Evolutionary conservation across 2,329 filamentous ascomycete genomes (phyloP).

Genomic region (Pleochaeta shiraiana): DNA sequence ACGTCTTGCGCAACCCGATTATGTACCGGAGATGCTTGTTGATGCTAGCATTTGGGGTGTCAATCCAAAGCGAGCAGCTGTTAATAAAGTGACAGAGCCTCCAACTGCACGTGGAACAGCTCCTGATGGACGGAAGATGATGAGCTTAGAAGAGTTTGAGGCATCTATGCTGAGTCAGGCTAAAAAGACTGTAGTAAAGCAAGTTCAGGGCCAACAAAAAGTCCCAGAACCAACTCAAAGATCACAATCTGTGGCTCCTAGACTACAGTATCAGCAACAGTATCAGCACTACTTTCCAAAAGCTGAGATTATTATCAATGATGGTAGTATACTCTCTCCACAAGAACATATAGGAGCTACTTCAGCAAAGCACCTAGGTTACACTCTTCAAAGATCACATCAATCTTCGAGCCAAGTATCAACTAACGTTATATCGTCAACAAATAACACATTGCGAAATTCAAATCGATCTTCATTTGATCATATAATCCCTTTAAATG

Average conservation of each 20-base stretch:
- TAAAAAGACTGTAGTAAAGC: conserved; percentile 25
- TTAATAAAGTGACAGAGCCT: conserved; percentile 14
- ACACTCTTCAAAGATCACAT: conserved; percentile 16
- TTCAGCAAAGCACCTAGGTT: conserved; percentile 11
- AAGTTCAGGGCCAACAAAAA: conserved; percentile 15
- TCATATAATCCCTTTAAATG: conserved; percentile 19
- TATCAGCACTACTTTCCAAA: conserved; percentile 8
- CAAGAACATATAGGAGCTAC: conserved; percentile 9
- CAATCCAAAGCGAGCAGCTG: conserved; percentile 33
- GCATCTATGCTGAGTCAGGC: conserved; percentile 64
- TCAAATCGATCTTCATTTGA: conserved; percentile 41
- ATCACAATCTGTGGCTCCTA: conserved; percentile 7
- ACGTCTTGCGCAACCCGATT: conserved; percentile 66
- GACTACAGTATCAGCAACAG: conserved; percentile 12
- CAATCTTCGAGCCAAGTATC: conserved; percentile 14
- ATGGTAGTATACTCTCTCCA: conserved; percentile 6
- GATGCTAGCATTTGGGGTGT: conserved; percentile 88
- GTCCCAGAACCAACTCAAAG: conserved; percentile 7
- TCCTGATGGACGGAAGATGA: conserved; percentile 44
- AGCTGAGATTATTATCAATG: background rate
- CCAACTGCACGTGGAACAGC: conserved; percentile 17
- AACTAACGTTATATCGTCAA: conserved; percentile 29
- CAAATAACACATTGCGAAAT: conserved; percentile 62
- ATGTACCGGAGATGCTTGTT: conserved; percentile 74
- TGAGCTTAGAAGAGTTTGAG: conserved; percentile 95